Conservation (phyloP, 2,329 filamentous ascomycete genomes). For the Aspergillus piperis region DNA sequence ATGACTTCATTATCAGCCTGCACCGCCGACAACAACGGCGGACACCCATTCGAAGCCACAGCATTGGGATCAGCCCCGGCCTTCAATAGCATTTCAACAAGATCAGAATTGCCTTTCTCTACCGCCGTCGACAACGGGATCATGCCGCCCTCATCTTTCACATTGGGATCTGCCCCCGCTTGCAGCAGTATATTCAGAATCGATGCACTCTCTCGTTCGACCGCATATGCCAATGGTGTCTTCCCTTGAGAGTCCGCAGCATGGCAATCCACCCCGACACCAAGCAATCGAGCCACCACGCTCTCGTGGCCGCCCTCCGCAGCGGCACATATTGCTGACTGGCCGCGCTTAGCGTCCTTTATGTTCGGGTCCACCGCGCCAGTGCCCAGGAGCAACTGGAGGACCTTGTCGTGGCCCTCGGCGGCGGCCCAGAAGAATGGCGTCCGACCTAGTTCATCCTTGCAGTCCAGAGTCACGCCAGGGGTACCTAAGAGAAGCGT, state of each 20-base stretch:
- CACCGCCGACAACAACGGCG: constrained; percentile 19
- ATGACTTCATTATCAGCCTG: constrained; percentile 24
- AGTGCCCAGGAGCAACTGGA: constrained; percentile 23
- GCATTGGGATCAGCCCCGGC: constrained; percentile 16
- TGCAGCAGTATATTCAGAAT: constrained; percentile 20
- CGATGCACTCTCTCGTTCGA: constrained; percentile 15
- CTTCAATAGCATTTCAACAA: constrained; percentile 26
- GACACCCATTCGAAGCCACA: constrained; percentile 12
- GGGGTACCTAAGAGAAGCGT: constrained; percentile 24
- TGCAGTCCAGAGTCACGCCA: constrained; percentile 24
- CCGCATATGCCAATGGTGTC: constrained; percentile 22
- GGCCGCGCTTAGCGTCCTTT: constrained; percentile 14
- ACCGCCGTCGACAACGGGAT: constrained; percentile 21
- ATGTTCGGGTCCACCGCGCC: constrained; percentile 17
- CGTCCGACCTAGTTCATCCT: constrained; percentile 21
- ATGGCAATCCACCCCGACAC: constrained; percentile 16
- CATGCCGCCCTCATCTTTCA: constrained; percentile 16
- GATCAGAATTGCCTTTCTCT: constrained; percentile 21
- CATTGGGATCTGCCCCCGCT: constrained; percentile 18
- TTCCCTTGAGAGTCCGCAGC: constrained; percentile 17
- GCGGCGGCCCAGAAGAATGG: constrained; percentile 28
- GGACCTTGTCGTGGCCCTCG: constrained; percentile 24
- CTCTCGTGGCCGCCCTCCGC: constrained; percentile 20
- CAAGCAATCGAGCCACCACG: constrained; percentile 17
- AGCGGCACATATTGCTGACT: constrained; percentile 21